Evolutionary conservation across 2,329 filamentous ascomycete genomes (phyloP), one percentile per base, ranked within the genome.

Genomic region (Ceratocystiopsis sp.): DNA sequence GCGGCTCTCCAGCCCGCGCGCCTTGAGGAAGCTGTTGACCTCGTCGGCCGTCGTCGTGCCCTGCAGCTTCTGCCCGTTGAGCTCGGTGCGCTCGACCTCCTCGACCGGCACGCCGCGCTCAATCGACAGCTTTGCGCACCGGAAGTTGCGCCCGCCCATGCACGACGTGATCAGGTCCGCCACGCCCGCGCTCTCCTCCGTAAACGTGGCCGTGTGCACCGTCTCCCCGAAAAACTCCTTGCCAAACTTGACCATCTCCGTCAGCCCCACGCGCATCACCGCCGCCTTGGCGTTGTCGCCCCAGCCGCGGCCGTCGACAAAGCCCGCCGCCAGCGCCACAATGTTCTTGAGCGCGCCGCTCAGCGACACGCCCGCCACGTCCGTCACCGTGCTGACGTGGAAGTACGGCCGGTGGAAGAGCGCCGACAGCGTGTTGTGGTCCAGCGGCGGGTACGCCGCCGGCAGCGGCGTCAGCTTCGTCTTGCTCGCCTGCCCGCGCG

Each of bases 231-330:
- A 98, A 68, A 96, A 98, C 53, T 81, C 77, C 60, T 87, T 85
- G 50, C 89, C 89, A 53, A 98, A 98, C 57, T 83, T 81, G 55
- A 96, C 85, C 80, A 95, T 94, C 64, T 98, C 91, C 53, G 95
- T 71, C 38, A 98, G 75, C 9, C 91, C 91, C 17, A 96, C 81
- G 37, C 91, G 83, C 85, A 98, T 96, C 47, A 98, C 80, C 38
- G 91, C 91, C n/a, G 91, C 86, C 67, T 98, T 96, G 51, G 89
- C 89, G 53, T 96, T 98, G 67, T 96, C 87, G 55, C 91, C 91
- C 89, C 91, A 98, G 51, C 89, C 89, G 48, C 89, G 75, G 34
- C 91, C 91, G 51, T 94, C 85, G 38, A 96, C 86, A 61, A 93
- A 98, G 45, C 91, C 91, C 32, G 91, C 87, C 6, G 86, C 89